A percentile compares a stretch with the other conserved stretches of the same genome.
Conservation (phyloP, 2,329 filamentous ascomycete species). For the Cordyceps sp. region DNA sequence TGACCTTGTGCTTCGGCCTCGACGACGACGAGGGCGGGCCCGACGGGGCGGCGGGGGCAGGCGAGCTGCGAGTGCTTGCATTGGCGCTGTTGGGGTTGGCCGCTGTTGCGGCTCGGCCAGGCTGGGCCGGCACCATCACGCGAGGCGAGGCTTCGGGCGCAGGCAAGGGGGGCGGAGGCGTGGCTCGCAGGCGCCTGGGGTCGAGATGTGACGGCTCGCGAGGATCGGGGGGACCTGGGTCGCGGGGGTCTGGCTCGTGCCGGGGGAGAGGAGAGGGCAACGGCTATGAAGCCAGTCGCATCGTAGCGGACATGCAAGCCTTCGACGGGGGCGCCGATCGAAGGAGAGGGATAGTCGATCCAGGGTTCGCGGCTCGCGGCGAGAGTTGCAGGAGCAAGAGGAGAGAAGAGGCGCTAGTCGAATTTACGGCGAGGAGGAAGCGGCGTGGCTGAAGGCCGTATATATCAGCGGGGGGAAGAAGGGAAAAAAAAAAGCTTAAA, state of each 20-base stretch:
- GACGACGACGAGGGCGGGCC: slow-evolving; percentile 18
- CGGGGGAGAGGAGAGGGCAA: slow-evolving; percentile 4
- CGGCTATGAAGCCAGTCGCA: slow-evolving; percentile 6
- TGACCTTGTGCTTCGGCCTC: slow-evolving; percentile 35
- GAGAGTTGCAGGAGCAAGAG: background rate
- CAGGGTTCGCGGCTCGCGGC: background rate
- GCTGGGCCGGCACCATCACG: slow-evolving; percentile 24
- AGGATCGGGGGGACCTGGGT: background rate
- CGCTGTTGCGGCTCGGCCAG: slow-evolving; percentile 18
- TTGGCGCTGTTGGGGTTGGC: slow-evolving; percentile 24
- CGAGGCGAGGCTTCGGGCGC: slow-evolving; percentile 3
- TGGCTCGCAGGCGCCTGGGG: slow-evolving; percentile 1
- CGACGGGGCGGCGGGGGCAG: slow-evolving; percentile 21
- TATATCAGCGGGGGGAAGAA: background rate
- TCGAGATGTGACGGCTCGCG: background rate
- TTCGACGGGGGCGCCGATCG: no score
- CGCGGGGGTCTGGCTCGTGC: background rate
- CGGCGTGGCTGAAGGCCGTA: no score
- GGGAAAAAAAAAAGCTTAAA: slow-evolving; percentile 2
- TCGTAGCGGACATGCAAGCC: slow-evolving; percentile 6
- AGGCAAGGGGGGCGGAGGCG: slow-evolving; percentile 1
- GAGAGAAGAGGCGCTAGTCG: no score
- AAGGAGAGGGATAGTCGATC: background rate
- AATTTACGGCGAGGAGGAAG: no score
- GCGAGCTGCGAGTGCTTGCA: slow-evolving; percentile 35